A percentile compares a stretch with the other conserved stretches of the same genome.
Conservation (phyloP, 108 stramenopile species). For the Pseudonitzschia delicatissima region DNA sequence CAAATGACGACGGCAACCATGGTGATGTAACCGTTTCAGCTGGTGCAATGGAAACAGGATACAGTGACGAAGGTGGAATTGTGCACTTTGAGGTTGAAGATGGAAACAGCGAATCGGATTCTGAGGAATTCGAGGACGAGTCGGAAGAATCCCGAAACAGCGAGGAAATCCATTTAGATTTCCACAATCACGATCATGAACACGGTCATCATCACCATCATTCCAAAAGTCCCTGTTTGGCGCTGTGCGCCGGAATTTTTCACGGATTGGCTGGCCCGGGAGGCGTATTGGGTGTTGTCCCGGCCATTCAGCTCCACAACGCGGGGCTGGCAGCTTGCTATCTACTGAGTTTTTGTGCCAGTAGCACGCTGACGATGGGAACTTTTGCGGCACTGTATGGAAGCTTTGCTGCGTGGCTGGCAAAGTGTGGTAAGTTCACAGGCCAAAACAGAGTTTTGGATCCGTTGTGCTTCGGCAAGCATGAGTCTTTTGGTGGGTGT, state of each 20-base stretch:
- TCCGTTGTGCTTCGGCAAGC: conserved; percentile 53
- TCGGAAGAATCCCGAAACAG: background rate
- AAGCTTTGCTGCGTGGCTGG: background rate
- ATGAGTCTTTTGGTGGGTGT: conserved; percentile 65
- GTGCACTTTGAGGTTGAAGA: background rate
- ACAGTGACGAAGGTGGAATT: background rate
- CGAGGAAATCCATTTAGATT: background rate
- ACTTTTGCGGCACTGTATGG: conserved; percentile 61
- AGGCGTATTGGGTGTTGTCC: conserved; percentile 73
- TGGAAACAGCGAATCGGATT: background rate
- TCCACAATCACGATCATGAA: background rate
- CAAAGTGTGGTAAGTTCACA: background rate
- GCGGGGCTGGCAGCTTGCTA: conserved; percentile 42
- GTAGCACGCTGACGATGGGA: conserved; percentile 62
- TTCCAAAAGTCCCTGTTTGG: background rate
- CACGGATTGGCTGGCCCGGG: conserved; percentile 80
- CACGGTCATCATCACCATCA: conserved; percentile 2
- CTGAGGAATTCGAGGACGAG: background rate
- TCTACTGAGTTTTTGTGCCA: conserved; percentile 58
- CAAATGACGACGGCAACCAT: background rate
- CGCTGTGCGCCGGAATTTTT: conserved; percentile 37
- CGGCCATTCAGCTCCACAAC: conserved; percentile 67
- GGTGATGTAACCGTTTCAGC: no score
- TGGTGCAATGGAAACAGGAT: no score
- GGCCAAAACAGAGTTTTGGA: conserved; percentile 36